Percentiles rank a stretch among this genome's conserved stretches.
These are phyloP conservation scores for Yamadazyma sp. DNA, from an alignment of 805 yeast genomes.

Conservation along the genomic window DNA sequence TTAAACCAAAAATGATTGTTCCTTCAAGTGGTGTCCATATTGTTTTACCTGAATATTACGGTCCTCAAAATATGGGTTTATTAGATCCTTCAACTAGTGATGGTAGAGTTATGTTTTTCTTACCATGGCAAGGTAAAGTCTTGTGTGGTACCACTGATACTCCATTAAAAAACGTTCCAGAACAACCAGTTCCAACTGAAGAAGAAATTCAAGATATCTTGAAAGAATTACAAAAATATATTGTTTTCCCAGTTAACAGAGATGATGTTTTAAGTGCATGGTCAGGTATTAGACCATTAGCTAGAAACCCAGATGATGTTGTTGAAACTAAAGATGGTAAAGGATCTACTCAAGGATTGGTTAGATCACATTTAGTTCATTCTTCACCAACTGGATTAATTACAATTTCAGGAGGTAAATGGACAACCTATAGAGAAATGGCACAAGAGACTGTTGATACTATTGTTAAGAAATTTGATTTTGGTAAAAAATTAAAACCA, in stretches of 20 bases:
- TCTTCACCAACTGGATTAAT: constrained; percentile 71
- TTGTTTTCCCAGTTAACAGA: constrained; percentile 83
- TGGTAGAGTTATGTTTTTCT: constrained; percentile 94
- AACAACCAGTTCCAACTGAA: constrained; percentile 80
- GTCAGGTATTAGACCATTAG: constrained; percentile 96
- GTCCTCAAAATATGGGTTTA: constrained; percentile 83
- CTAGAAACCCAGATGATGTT: constrained; percentile 81
- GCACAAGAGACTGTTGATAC: constrained; percentile 89
- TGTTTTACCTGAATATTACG: constrained; percentile 86
- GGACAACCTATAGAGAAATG: constrained; percentile 99
- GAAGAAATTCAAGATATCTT: constrained; percentile 85
- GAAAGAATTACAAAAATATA: constrained; percentile 83
- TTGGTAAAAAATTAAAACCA: constrained; percentile 27
- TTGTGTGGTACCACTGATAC: constrained; percentile 96
- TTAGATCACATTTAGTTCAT: constrained; percentile 81
- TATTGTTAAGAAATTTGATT: constrained; percentile 47
- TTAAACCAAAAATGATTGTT: constrained; percentile 76
- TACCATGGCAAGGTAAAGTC: constrained; percentile 98
- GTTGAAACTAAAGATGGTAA: constrained; percentile 40
- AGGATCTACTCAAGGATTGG: constrained; percentile 77
- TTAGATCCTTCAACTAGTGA: constrained; percentile 90
- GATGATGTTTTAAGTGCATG: constrained; percentile 92
- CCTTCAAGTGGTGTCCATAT: constrained; percentile 95
- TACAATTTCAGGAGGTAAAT: constrained; percentile 94
- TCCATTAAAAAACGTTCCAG: constrained; percentile 68